Base-by-base conservation (phyloP, 495 filamentous ascomycete species). In the Trypethelium eluteriae region DNA sequence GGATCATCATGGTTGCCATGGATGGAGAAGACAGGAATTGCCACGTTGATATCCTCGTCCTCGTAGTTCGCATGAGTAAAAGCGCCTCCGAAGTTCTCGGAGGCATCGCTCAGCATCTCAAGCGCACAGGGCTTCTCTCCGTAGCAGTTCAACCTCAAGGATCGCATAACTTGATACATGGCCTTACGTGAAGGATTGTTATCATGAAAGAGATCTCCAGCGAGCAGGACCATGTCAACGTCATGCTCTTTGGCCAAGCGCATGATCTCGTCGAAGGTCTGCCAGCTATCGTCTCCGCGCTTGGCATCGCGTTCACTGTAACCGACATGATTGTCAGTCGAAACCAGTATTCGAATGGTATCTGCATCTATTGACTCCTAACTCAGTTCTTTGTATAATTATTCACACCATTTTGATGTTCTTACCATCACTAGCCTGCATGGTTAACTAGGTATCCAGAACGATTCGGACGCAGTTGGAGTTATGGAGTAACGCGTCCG, bases 1-100 rank as follows among this genome's bases (percentile, higher is more conserved):
- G 94, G 94, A 76, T 99, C 94, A 73, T 99, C 94, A 78, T 99
- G 94, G 74, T 99, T 99, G 38, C 94, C 94, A 72, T 99, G 94
- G 62, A 99, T 99, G 1, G 92, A 96, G 74, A 99, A 99, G 41
- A 99, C 91, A 0, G 94, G 94, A 57, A 97, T 96, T 12, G 92
- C 92, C 68, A 99, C 87, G 70, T 99, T 99, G 73, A 99, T 96
- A 74, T 99, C 92, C 34, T 92, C 85, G 71, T 99, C 94, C 73
- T 97, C 90, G 73, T 98, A 99, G 76, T 99, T 99, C 73, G 96
- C 93, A 76, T 96, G 89, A 50, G 90, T 88, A 72, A 95, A 92
- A 0, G 90, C 87, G 0, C 87, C 85, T 63, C 9, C 10, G 3
- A 98, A 96, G 66, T 88, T 89, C 70, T 96, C 90, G 72, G 84